A percentile compares a stretch with the other conserved stretches of the same genome.
These are phyloP conservation scores for Quercus ilex DNA, from an alignment of 306 rosid genomes.

Conservation along the genomic window DNA sequence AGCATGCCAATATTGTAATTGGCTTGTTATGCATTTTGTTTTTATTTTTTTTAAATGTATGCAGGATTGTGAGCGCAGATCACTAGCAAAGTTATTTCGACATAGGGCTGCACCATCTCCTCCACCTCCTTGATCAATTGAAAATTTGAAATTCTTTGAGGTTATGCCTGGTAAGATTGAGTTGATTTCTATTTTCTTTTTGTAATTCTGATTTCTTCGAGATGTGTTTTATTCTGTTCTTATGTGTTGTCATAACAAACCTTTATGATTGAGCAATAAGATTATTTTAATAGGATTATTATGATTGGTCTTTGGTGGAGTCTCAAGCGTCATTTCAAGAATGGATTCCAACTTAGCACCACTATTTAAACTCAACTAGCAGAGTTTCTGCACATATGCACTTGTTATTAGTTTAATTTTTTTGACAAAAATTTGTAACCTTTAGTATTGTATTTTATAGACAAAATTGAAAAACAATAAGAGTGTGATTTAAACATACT, in stretches of 20 bases:
- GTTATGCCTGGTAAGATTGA: constrained; percentile 15
- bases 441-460: too few relatives aligned
- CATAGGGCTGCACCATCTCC: constrained; percentile 58
- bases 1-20: not conserved
- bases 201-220: not conserved
- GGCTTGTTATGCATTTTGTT: not conserved
- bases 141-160: not conserved
- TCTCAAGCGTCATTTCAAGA: not conserved
- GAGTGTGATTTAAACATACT: too few relatives aligned
- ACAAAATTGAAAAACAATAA: too few relatives aligned
- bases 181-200: constrained; percentile 3
- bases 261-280: constrained; percentile 14
- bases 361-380: not conserved
- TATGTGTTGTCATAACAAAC: not conserved
- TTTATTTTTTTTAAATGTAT: not conserved
- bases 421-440: not conserved
- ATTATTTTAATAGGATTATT: not conserved
- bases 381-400: not conserved
- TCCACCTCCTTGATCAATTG: constrained; percentile 36
- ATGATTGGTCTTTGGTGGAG: not conserved
- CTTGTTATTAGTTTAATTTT: not conserved
- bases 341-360: not conserved
- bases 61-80: constrained; percentile 96
- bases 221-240: constrained; percentile 8
- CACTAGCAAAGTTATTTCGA: constrained; percentile 73